These are phyloP conservation scores for Nannizziopsis arthrosporioides DNA, from an alignment of 2,329 filamentous ascomycete species.

Conservation along the genomic window DNA sequence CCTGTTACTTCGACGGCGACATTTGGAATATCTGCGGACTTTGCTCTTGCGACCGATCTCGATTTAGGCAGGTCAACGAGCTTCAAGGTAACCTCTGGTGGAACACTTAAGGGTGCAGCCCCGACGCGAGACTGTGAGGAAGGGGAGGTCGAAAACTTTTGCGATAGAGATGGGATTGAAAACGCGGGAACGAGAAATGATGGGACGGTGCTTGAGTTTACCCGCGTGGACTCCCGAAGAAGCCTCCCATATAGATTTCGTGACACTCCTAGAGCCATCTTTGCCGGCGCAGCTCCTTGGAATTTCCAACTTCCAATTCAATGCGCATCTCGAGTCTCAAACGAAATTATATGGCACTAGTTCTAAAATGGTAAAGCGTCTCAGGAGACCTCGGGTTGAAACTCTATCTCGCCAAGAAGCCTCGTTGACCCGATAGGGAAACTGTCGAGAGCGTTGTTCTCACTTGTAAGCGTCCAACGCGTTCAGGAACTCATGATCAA, in stretches of 20 bases:
- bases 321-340: background rate
- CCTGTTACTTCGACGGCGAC: conserved; percentile 62
- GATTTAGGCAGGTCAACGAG: conserved; percentile 51
- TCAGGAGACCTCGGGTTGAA: too few species aligned
- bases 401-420: too few species aligned
- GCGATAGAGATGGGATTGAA: conserved; percentile 33
- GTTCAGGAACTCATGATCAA: too few species aligned
- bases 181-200: conserved; percentile 64
- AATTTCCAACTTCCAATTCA: background rate
- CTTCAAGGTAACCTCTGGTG: conserved; percentile 66
- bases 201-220: conserved; percentile 45
- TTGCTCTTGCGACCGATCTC: conserved; percentile 46
- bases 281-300: conserved; percentile 16
- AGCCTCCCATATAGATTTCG: conserved; percentile 50
- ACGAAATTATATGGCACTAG: too few species aligned
- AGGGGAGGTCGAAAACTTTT: conserved; percentile 61
- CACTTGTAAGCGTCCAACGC: too few species aligned
- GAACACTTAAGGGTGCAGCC: conserved; percentile 64
- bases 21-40: conserved; percentile 50
- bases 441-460: too few species aligned
- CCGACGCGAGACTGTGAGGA: conserved; percentile 70
- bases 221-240: conserved; percentile 36
- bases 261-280: conserved; percentile 55
- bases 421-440: too few species aligned
- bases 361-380: too few species aligned